Evolutionary conservation across 257 asterid species (phyloP), one percentile per base, ranked within the genome.

Genomic region (Solanum bulbocastanum): DNA sequence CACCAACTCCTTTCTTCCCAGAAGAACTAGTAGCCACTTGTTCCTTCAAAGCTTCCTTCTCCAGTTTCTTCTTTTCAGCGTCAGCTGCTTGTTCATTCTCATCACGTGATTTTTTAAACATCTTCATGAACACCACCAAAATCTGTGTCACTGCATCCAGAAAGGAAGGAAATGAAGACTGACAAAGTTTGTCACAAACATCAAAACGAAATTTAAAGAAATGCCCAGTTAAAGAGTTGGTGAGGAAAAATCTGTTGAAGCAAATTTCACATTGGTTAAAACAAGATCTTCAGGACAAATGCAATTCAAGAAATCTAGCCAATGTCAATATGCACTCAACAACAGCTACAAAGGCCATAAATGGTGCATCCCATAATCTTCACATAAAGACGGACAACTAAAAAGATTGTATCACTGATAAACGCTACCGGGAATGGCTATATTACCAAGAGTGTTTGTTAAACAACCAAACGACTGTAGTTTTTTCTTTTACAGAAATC

Each of bases 41-140:
- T 90, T 94, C 98, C 93, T 95, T 94, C 35, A 94, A 94, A 44
- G 98, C 98, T 93, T 96, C 98, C 94, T 95, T 97, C 87, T 96
- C 98, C 91, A 96, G 27, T 89, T 95, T 97, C 93, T 92, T 95
- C 96, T 93, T 97, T 91, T 97, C 99, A 87, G 98, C 98, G 46
- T 94, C 98, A 23, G 98, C 98, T 89, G 44, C 90, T 90, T 92
- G 98, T 91, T 87, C 95, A 16, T 97, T 97, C 93, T 97, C 99
- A 3, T 95, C 98, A 2, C 95, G 97, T 22, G 99, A 88, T 91
- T 97, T 97, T 58, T 92, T 93, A 86, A 97, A 97, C 96, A 93
- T 90, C 93, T 96, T 97, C 13, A 92, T 94, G 93, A 97, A 97
- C 87, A 95, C 94, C 12, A 84, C 96, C 91, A 97, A 91, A 83